A percentile compares a stretch with the other conserved stretches of the same genome.
phyloP scores from a whole-genome alignment of 345 rosid genomes.

The Pugionium cornutum region DNA sequence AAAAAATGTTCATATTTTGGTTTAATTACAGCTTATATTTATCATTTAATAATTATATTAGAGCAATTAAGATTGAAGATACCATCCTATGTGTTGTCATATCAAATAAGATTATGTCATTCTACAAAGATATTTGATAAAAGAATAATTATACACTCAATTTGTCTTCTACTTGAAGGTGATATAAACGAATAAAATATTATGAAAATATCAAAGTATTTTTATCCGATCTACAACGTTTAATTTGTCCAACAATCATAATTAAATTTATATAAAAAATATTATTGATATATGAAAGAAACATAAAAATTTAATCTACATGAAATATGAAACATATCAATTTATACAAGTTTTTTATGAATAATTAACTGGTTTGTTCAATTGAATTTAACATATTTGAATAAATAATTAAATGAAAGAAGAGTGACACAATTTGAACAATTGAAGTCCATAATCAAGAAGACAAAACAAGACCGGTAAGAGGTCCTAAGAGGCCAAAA shows the following conservation, averaged over 20 bases:
- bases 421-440: conserved; percentile 10
- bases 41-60: conserved; percentile 8
- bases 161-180: conserved; percentile 19
- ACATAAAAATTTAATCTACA: too few relatives aligned
- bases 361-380: too few relatives aligned
- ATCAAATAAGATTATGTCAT: conserved; percentile 33
- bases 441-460: conserved; percentile 25
- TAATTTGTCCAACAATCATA: too few relatives aligned
- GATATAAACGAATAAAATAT: background rate
- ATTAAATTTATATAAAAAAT: too few relatives aligned
- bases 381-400: too few relatives aligned
- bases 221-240: too few relatives aligned
- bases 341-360: too few relatives aligned
- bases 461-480: conserved; percentile 37
- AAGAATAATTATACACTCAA: conserved; percentile 9
- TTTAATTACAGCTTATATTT: conserved; percentile 14
- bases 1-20: conserved; percentile 20
- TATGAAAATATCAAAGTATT: too few relatives aligned
- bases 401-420: background rate
- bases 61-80: conserved; percentile 24
- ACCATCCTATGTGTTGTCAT: conserved; percentile 38
- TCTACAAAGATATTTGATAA: conserved; percentile 23
- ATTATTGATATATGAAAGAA: too few relatives aligned
- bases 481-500: conserved; percentile 38
- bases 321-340: too few relatives aligned